phyloP scores from a whole-genome alignment of 225 moss, liverwort and hornwort species.

The Pleurozium schreberi region DNA sequence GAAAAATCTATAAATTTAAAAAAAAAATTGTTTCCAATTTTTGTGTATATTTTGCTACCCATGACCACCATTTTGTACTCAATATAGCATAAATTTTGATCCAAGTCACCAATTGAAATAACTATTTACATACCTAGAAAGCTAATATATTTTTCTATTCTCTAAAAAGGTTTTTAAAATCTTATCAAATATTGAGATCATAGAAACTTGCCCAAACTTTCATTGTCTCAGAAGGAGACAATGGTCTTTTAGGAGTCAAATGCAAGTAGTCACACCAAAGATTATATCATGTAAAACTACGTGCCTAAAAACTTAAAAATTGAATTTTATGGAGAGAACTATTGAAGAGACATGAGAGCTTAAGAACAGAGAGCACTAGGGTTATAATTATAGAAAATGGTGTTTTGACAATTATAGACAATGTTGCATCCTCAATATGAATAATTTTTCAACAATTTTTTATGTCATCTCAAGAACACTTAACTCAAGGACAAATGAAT shows the following conservation, averaged over 20 bases:
- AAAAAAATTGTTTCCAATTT: neutral
- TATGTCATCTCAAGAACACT: rapidly evolving
- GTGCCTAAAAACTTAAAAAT: neutral
- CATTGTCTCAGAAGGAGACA: neutral
- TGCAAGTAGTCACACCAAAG: neutral
- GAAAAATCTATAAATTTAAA: too few species aligned
- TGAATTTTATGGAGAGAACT: too few species aligned
- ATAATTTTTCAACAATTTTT: neutral
- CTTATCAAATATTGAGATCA: neutral
- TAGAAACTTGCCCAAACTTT: neutral
- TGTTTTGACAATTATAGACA: neutral
- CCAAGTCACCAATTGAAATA: rapidly evolving
- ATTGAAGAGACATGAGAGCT: too few species aligned
- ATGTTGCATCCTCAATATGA: too few species aligned
- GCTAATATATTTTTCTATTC: neutral
- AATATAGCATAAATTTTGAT: neutral
- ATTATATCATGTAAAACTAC: too few species aligned
- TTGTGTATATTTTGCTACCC: neutral
- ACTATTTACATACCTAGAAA: neutral
- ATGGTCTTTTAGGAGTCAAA: neutral
- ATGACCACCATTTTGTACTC: neutral
- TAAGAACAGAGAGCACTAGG: too few species aligned
- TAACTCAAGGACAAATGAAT: neutral
- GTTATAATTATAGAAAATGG: too few species aligned
- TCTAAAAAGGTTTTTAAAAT: neutral